phyloP scores from a whole-genome alignment of 2,329 filamentous ascomycete species.

The Ascochyta lentis region DNA sequence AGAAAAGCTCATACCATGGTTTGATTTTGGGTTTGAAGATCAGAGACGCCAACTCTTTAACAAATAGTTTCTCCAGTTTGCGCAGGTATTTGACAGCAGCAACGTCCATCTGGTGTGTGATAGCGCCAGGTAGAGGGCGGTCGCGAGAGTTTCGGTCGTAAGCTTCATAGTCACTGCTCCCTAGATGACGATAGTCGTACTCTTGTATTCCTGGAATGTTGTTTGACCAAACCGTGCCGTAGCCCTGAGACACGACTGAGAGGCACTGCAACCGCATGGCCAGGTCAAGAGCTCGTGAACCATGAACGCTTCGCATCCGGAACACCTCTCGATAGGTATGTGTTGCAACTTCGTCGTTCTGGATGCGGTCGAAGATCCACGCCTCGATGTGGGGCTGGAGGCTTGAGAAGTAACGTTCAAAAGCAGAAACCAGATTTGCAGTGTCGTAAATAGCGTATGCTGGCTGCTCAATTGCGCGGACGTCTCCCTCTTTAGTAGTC shows the following conservation, averaged over 20 bases:
- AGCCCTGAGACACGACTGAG: conserved; percentile 47
- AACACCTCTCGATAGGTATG: conserved; percentile 43
- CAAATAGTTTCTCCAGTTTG: conserved; percentile 38
- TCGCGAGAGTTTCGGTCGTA: conserved; percentile 44
- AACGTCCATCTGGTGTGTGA: conserved; percentile 48
- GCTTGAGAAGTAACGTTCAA: conserved; percentile 39
- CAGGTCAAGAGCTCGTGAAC: conserved; percentile 35
- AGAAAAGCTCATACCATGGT: conserved; percentile 47
- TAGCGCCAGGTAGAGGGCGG: conserved; percentile 44
- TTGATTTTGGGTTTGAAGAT: conserved; percentile 46
- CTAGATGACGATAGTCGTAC: conserved; percentile 40
- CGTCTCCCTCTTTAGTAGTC: conserved; percentile 38
- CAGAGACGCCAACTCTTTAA: conserved; percentile 37
- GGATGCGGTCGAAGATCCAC: conserved; percentile 41
- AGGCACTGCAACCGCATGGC: conserved; percentile 45
- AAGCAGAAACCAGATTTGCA: conserved; percentile 30
- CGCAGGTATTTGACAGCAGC: conserved; percentile 43
- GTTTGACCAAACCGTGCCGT: conserved; percentile 43
- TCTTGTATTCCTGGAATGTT: conserved; percentile 42
- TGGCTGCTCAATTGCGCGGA: conserved; percentile 37
- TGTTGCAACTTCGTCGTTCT: conserved; percentile 36
- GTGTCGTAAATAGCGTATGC: conserved; percentile 47
- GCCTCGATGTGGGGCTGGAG: conserved; percentile 38
- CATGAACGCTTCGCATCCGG: conserved; percentile 33
- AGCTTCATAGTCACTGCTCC: conserved; percentile 43